phyloP scores from a whole-genome alignment of 2,329 filamentous ascomycete species.

The Pseudogymnoascus sp. region DNA sequence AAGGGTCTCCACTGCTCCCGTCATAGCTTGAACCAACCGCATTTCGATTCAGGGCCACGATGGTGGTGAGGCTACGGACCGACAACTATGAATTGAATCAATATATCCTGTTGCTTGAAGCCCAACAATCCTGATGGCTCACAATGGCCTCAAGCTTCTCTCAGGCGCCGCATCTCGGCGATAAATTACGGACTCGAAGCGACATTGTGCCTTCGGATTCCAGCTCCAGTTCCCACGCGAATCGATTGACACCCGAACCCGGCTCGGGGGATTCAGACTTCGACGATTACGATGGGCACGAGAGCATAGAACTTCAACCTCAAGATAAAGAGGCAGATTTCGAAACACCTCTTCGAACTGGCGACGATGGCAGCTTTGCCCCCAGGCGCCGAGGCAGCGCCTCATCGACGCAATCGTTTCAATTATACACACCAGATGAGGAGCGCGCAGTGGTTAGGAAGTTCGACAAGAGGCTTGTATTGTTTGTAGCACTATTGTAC shows the following conservation, averaged over 20 bases:
- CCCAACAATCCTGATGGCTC: background rate
- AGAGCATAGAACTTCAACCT: constrained; percentile 2
- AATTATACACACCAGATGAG: constrained; percentile 58
- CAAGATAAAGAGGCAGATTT: background rate
- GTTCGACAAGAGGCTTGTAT: constrained; percentile 68
- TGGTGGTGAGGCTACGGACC: background rate
- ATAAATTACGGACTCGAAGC: background rate
- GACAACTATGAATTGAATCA: background rate
- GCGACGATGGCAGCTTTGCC: background rate
- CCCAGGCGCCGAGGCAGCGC: constrained; percentile 22
- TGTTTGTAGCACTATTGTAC: constrained; percentile 76
- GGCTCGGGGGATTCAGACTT: constrained; percentile 24
- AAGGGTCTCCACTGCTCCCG: background rate
- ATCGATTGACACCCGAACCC: constrained; percentile 22
- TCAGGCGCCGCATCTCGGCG: background rate
- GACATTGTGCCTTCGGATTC: background rate
- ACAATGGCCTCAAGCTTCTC: background rate
- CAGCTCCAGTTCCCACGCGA: constrained; percentile 15
- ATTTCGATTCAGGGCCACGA: background rate
- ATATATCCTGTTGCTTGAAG: background rate
- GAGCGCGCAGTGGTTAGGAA: constrained; percentile 63
- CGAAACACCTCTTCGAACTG: background rate
- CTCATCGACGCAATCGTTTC: constrained; percentile 35
- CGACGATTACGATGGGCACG: constrained; percentile 13
- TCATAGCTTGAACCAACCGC: constrained; percentile 6